Evolutionary conservation across 306 rosid genomes (phyloP).

Genomic region (Glycine tomentella): DNA sequence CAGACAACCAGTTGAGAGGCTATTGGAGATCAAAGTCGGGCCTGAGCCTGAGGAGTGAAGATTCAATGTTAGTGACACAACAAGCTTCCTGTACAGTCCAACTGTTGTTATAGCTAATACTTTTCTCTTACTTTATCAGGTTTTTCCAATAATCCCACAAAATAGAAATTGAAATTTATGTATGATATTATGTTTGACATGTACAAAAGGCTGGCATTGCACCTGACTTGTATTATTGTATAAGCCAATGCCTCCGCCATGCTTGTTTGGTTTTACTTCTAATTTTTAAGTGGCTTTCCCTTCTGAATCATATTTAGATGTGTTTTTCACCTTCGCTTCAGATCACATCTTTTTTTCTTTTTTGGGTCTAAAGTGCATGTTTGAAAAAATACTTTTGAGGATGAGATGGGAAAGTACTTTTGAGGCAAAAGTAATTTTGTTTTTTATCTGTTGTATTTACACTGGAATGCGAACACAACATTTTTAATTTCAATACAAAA

Average conservation of each 20-base stretch:
- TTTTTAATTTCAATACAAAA: too few relatives aligned
- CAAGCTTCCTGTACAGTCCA: constrained; percentile 57
- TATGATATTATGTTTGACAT: constrained; percentile 46
- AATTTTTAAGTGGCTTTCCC: constrained; percentile 42
- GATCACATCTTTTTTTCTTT: neutral
- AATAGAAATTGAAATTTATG: constrained; percentile 26
- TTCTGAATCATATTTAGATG: constrained; percentile 14
- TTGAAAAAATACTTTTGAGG: too few relatives aligned
- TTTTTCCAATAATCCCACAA: constrained; percentile 47
- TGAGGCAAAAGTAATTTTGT: too few relatives aligned
- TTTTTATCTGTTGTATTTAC: too few relatives aligned
- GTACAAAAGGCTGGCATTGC: constrained; percentile 51
- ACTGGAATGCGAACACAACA: too few relatives aligned
- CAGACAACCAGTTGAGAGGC: constrained; percentile 98
- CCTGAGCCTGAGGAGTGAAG: constrained; percentile 57
- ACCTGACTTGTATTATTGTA: constrained; percentile 40
- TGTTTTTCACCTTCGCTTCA: constrained; percentile 2
- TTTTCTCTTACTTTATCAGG: constrained; percentile 34
- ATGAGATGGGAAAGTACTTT: too few relatives aligned
- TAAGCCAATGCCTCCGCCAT: constrained; percentile 50
- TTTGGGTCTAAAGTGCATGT: too few relatives aligned
- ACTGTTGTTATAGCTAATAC: constrained; percentile 48
- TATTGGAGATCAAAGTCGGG: constrained; percentile 87
- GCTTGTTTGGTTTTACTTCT: constrained; percentile 45
- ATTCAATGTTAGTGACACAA: neutral